A percentile compares a stretch with the other conserved stretches of the same genome.
Evolutionary conservation across 371 early-diverging fungal genomes (phyloP).

Genomic region (Mucor saturninus): DNA sequence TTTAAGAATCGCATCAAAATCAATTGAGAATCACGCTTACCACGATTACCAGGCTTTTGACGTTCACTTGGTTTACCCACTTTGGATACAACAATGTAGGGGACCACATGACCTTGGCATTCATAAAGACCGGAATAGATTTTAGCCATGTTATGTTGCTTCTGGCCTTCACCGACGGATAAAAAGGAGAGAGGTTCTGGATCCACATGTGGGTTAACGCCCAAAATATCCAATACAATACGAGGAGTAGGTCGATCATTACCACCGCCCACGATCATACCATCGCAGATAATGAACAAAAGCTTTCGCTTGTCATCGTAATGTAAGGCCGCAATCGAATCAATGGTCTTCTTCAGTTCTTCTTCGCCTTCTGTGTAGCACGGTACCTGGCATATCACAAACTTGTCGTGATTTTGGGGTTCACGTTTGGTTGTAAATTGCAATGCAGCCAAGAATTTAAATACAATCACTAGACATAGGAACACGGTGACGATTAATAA

Average conservation of each 20-base stretch:
- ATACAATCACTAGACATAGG: constrained; percentile 79
- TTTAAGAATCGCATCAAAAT: constrained; percentile 82
- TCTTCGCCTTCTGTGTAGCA: constrained; percentile 88
- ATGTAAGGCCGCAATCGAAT: constrained; percentile 69
- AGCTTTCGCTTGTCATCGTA: constrained; percentile 77
- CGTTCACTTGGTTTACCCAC: constrained; percentile 77
- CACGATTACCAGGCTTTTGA: constrained; percentile 82
- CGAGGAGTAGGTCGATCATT: constrained; percentile 91
- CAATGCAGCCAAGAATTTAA: constrained; percentile 92
- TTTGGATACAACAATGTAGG: constrained; percentile 85
- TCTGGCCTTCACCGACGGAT: constrained; percentile 84
- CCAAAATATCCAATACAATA: constrained; percentile 85
- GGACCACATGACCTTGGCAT: constrained; percentile 79
- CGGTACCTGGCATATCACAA: constrained; percentile 89
- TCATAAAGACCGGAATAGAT: constrained; percentile 91
- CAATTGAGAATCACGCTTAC: constrained; percentile 87
- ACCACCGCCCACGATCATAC: constrained; percentile 89
- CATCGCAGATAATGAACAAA: constrained; percentile 84
- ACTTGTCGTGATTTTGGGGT: constrained; percentile 88
- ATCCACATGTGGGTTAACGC: constrained; percentile 78
- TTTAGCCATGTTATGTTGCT: constrained; percentile 88
- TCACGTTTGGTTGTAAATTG: constrained; percentile 71
- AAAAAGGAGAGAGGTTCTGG: constrained; percentile 89
- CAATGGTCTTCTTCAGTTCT: constrained; percentile 70
- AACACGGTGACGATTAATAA: constrained; percentile 76